Base-by-base conservation (phyloP, 2,329 filamentous ascomycete genomes). In the Dactylellina drechsleri region DNA sequence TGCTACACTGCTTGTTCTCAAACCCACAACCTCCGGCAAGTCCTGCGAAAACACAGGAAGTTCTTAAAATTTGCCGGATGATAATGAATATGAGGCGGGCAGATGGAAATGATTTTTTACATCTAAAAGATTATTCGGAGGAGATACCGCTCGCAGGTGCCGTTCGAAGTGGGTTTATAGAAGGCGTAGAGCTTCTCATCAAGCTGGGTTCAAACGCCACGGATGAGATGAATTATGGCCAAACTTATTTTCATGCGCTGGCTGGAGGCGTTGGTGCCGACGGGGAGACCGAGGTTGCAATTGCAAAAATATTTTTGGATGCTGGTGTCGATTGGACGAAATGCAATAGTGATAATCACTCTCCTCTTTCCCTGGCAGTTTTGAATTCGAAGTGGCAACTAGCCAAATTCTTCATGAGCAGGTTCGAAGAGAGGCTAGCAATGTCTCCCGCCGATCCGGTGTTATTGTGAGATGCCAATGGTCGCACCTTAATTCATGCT, bases 121-220 rank as follows among this genome's bases (percentile, higher is more conserved):
- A 67, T 28, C 23, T 54, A 0, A 28, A 67, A 20, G 64, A 67
- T 26, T 12, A 18, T 1, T 23, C 40, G 13, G 31, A 40, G 16
- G 20, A 49, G 40, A 70, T 45, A 23, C 57, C 66, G 0, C 26
- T 70, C 2, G 10, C 66, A 12, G 13, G 40, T n/a, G 66, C 66
- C 26, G 58, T 70, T 18, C 26, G 18, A 40, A 13, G 40, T 10
- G 66, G 66, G 2, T 70, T 70, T 28, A 28, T 36, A 13, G 13
- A 70, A 57, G 66, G 18, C 10, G 66, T 62, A 1, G n/a, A 62
- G 16, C 18, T 62, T 10, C 49, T 70, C 1, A 61, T 70, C n/a
- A 31, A 26, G 0, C 13, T 61, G 8, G 66, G 66, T 1, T 57
- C 66, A 7, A 58, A 70, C 41, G 16, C 62, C 15, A 47, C 56